These are phyloP conservation scores for Polygonum aviculare DNA, from an alignment of 148 eudicot genomes.

Conservation along the genomic window DNA sequence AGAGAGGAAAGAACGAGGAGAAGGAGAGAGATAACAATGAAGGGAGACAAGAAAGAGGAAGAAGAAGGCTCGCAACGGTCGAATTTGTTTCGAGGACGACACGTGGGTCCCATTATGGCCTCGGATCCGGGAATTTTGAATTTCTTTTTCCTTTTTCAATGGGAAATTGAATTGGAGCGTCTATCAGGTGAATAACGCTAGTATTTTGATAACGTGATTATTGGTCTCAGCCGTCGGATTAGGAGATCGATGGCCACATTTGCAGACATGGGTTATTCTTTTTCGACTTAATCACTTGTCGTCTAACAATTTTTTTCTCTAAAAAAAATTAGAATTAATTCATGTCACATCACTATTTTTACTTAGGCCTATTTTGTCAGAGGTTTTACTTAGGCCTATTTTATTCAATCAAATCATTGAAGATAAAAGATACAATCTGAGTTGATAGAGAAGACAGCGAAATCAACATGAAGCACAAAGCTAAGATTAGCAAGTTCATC, in stretches of 20 bases:
- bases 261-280: background rate
- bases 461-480: too few relatives aligned
- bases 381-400: too few relatives aligned
- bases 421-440: too few relatives aligned
- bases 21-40: background rate
- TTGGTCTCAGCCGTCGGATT: background rate
- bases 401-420: too few relatives aligned
- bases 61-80: conserved; percentile 28
- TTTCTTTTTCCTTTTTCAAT: background rate
- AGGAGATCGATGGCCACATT: background rate
- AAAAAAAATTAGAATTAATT: too few relatives aligned
- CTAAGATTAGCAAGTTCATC: too few relatives aligned
- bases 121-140: conserved; percentile 6
- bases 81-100: conserved; percentile 16
- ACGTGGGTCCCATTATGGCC: conserved; percentile 21
- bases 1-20: background rate
- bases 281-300: too few relatives aligned
- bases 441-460: too few relatives aligned
- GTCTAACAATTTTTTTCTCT: too few relatives aligned
- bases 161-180: conserved; percentile 19
- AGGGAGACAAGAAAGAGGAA: background rate
- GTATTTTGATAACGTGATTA: too few relatives aligned
- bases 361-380: too few relatives aligned
- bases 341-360: too few relatives aligned
- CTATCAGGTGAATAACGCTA: background rate